These are phyloP conservation scores for Lactarius deliciosus DNA, from an alignment of 768 basidiomycete genomes.

Conservation along the genomic window DNA sequence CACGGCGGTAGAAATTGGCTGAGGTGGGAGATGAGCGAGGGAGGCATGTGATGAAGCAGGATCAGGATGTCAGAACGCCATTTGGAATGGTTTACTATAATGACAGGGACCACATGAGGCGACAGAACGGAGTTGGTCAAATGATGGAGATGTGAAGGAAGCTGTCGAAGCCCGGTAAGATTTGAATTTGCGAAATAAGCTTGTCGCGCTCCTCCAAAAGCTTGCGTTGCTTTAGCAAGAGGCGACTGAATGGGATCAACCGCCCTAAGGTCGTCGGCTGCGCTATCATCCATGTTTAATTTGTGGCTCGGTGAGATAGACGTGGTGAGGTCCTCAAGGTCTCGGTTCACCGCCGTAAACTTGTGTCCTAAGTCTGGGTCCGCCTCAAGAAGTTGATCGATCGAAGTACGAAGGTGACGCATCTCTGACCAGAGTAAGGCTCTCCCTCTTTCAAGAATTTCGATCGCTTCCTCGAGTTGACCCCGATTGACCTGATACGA, in stretches of 20 bases:
- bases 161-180: neutral
- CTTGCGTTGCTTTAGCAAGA: neutral
- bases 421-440: slow-evolving; percentile 24
- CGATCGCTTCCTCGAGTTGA: neutral
- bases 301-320: neutral
- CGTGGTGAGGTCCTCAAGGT: slow-evolving; percentile 2
- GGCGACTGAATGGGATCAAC: neutral
- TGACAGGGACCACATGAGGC: slow-evolving; percentile 10
- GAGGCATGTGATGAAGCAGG: neutral
- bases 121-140: slow-evolving; percentile 1
- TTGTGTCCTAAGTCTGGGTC: neutral
- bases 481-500: neutral
- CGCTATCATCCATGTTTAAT: neutral
- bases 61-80: slow-evolving; percentile 17
- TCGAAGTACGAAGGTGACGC: slow-evolving; percentile 12
- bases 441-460: slow-evolving; percentile 20
- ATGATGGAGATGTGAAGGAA: neutral
- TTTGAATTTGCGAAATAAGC: slow-evolving; percentile 5
- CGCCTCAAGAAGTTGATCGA: neutral
- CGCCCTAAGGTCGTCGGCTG: neutral
- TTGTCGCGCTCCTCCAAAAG: neutral
- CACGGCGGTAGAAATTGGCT: neutral
- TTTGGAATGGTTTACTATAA: slow-evolving; percentile 11
- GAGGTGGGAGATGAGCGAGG: neutral
- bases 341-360: neutral